Percentiles rank a stretch among this genome's conserved stretches.
Evolutionary conservation across 371 early-diverging fungal genomes (phyloP).

Genomic region (Mortierella sp.): DNA sequence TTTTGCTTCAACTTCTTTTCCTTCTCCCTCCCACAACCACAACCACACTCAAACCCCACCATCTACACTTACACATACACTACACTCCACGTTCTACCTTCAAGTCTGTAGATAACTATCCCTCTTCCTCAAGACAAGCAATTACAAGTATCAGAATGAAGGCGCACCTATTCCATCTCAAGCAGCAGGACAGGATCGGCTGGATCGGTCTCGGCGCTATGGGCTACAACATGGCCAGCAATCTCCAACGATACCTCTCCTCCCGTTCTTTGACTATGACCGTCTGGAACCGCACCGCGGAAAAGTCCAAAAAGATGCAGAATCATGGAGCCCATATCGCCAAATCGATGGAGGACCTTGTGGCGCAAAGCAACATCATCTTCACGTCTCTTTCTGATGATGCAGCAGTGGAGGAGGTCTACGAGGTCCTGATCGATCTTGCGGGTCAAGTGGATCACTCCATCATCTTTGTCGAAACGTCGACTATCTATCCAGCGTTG

Average conservation of each 20-base stretch:
- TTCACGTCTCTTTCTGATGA: slow-evolving; percentile 53
- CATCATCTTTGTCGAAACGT: slow-evolving; percentile 51
- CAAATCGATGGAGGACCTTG: slow-evolving; percentile 40
- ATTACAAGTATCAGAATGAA: slow-evolving; percentile 5
- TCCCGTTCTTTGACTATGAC: slow-evolving; percentile 31
- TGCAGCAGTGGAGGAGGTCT: slow-evolving; percentile 44
- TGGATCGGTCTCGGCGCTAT: slow-evolving; percentile 50
- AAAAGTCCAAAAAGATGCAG: slow-evolving; percentile 27
- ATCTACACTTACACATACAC: too few relatives aligned
- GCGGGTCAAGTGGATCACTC: slow-evolving; percentile 28
- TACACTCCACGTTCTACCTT: too few relatives aligned
- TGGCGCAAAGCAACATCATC: slow-evolving; percentile 47
- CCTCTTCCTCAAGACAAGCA: too few relatives aligned
- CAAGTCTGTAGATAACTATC: too few relatives aligned
- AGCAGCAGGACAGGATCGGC: slow-evolving; percentile 39
- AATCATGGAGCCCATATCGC: slow-evolving; percentile 40
- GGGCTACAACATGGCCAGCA: slow-evolving; percentile 49
- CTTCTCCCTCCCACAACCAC: too few relatives aligned
- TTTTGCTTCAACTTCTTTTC: not conserved
- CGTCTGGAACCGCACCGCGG: slow-evolving; percentile 49
- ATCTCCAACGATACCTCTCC: slow-evolving; percentile 43
- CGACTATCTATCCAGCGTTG: slow-evolving; percentile 48
- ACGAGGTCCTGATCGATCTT: slow-evolving; percentile 32
- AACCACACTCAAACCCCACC: too few relatives aligned
- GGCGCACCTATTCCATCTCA: slow-evolving; percentile 20